Base-by-base conservation (phyloP, 73 alveolate species). In the Effrenium voratum region DNA sequence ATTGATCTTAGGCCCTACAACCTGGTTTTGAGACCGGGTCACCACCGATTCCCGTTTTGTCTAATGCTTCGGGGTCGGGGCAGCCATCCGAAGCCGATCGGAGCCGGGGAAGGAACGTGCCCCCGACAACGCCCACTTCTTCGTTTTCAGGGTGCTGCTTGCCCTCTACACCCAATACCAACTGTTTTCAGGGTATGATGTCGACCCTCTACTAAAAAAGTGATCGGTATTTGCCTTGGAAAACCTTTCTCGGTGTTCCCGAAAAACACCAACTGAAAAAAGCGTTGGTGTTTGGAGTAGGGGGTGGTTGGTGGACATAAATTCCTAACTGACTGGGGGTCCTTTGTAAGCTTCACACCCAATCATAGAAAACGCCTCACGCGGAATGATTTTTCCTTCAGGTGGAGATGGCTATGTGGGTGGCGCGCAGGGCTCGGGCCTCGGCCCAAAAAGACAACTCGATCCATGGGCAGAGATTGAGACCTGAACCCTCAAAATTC, bases 351-450 rank as follows among this genome's bases (percentile, higher is more conserved):
- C 38, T 79, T 79, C 30, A 24, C 10, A 5, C 12, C 90, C 68
- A 6, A 32, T 75, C 26, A 28, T 28, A 19, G 0, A 19, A 28
- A 55, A 55, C 32, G 32, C 68, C 6, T 0, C 15, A 0, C 68
- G 34, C 4, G 30, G 30, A 0, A 59, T 0, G 0, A 0, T 59
- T n/a, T n/a, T n/a, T n/a, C n/a, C 40, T 32, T 8, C 59, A 85
- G 93, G 93, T 85, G 45, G 93, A 85, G 93, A 70, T 85, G 79
- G 93, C 93, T 1, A 85, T 85, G 93, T 85, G 93, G 93, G 57
- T 85, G 5, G 93, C 93, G 3, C 93, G 93, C 3, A 8, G 93
- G 49, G 93, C 40, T 32, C 63, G 19, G 32, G 32, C 30, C 36
- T n/a, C 82, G 15, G n/a, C 22, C 13, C 30, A 44, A 44, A 60